phyloP scores from a whole-genome alignment of 345 rosid species.

The Citrus inodora region DNA sequence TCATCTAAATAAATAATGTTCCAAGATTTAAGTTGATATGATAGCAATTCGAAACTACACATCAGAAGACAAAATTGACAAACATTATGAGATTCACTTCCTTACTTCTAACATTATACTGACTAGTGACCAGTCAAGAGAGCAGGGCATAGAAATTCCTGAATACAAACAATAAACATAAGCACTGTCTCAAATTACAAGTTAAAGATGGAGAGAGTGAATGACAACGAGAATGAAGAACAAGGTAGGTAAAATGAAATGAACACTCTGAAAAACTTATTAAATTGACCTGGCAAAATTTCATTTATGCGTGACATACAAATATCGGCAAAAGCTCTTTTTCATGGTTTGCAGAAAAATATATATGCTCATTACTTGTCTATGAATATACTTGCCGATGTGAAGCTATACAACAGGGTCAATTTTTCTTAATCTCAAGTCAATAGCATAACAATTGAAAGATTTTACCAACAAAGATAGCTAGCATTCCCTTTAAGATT shows the following conservation, averaged over 20 bases:
- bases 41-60: background rate
- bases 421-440: background rate
- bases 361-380: background rate
- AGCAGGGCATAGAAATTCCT: background rate
- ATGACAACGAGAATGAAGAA: background rate
- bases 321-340: background rate
- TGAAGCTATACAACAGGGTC: background rate
- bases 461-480: background rate
- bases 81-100: background rate
- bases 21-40: background rate
- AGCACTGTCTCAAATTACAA: background rate
- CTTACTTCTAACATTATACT: background rate
- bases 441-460: background rate
- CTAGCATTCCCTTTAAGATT: background rate
- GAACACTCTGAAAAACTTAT: background rate
- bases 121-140: background rate
- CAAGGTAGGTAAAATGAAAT: background rate
- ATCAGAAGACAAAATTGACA: background rate
- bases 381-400: background rate
- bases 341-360: background rate
- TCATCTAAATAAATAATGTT: background rate
- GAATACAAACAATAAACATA: background rate
- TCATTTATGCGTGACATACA: background rate
- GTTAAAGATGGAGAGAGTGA: background rate
- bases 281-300: background rate